Percentiles rank a stretch among this genome's conserved stretches.
These are phyloP conservation scores for Xylaria cubensis DNA, from an alignment of 495 filamentous ascomycete species.

Conservation along the genomic window DNA sequence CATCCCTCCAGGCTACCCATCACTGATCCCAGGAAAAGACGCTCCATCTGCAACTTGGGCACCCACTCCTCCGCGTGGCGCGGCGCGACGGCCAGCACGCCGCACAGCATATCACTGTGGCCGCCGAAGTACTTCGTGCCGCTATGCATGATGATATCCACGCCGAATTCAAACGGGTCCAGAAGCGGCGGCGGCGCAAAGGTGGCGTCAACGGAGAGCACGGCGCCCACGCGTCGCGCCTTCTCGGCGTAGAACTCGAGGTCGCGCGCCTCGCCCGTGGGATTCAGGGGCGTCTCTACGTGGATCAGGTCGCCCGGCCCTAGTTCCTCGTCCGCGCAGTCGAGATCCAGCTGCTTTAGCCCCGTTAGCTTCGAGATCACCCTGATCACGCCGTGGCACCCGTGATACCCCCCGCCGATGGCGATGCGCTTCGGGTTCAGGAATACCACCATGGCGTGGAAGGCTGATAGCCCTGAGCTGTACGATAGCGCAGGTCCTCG, in stretches of 20 bases:
- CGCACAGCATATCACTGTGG: constrained; percentile 88
- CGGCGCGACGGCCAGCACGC: constrained; percentile 70
- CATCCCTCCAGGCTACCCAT: constrained; percentile 93
- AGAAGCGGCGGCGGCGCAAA: constrained; percentile 91
- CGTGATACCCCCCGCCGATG: constrained; percentile 88
- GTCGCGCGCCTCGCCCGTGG: constrained; percentile 77
- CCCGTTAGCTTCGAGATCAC: constrained; percentile 75
- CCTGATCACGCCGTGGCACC: constrained; percentile 82
- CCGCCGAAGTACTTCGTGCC: constrained; percentile 97
- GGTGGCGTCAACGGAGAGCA: constrained; percentile 85
- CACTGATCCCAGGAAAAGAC: constrained; percentile 77
- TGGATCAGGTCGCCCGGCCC: constrained; percentile 83
- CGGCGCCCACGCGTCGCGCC: constrained; percentile 75
- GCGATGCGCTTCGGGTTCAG: constrained; percentile 80
- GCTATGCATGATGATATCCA: constrained; percentile 86
- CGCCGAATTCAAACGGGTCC: constrained; percentile 81
- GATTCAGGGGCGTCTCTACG: constrained; percentile 92
- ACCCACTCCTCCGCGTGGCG: constrained; percentile 67
- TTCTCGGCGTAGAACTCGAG: constrained; percentile 71
- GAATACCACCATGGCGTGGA: constrained; percentile 80
- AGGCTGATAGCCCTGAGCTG: constrained; percentile 82
- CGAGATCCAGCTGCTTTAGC: constrained; percentile 68
- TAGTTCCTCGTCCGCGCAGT: constrained; percentile 57
- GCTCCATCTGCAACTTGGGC: constrained; percentile 63
- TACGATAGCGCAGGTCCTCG: constrained; percentile 75